Conservation (phyloP, 2,329 filamentous ascomycete species). For the Neonectria neomacrospora region DNA sequence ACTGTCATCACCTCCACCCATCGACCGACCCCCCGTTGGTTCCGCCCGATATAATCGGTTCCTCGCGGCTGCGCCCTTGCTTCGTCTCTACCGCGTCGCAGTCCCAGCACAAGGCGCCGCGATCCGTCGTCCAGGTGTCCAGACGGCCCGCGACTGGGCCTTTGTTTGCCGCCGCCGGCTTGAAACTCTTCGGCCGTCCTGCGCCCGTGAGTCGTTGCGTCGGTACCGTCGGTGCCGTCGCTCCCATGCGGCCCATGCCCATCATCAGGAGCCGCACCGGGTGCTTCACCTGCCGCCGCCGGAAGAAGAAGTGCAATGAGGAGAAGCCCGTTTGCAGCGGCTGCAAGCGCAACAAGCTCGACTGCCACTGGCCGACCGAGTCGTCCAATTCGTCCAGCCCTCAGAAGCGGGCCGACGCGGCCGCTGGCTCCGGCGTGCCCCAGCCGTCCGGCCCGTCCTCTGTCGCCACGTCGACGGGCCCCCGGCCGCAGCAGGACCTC, state of each 20-base stretch:
- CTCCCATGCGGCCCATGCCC: slow-evolving; percentile 46
- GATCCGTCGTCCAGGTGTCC: neutral
- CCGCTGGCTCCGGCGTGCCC: slow-evolving; percentile 14
- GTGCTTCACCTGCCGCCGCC: slow-evolving; percentile 61
- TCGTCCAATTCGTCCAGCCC: slow-evolving; percentile 26
- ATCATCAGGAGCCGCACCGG: slow-evolving; percentile 54
- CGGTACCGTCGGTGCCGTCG: neutral
- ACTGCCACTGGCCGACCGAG: slow-evolving; percentile 60
- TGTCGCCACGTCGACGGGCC: slow-evolving; percentile 25
- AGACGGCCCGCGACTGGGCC: neutral
- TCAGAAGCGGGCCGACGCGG: slow-evolving; percentile 19
- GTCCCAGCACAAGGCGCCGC: slow-evolving; percentile 5
- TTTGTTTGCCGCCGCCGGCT: neutral
- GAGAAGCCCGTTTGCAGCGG: slow-evolving; percentile 63
- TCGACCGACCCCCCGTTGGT: slow-evolving; percentile 33
- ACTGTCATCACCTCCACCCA: slow-evolving; percentile 36
- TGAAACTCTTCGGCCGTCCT: neutral
- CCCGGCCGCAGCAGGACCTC: slow-evolving; percentile 25
- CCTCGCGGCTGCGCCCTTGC: slow-evolving; percentile 7
- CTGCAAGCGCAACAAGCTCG: slow-evolving; percentile 63
- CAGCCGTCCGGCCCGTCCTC: slow-evolving; percentile 29
- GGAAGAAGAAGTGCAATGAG: slow-evolving; percentile 67
- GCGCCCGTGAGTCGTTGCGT: no score
- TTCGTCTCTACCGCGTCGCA: slow-evolving; percentile 26
- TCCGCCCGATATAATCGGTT: slow-evolving; percentile 33